phyloP scores from a whole-genome alignment of 495 filamentous ascomycete genomes.

The Annulohypoxylon maeteangense region DNA sequence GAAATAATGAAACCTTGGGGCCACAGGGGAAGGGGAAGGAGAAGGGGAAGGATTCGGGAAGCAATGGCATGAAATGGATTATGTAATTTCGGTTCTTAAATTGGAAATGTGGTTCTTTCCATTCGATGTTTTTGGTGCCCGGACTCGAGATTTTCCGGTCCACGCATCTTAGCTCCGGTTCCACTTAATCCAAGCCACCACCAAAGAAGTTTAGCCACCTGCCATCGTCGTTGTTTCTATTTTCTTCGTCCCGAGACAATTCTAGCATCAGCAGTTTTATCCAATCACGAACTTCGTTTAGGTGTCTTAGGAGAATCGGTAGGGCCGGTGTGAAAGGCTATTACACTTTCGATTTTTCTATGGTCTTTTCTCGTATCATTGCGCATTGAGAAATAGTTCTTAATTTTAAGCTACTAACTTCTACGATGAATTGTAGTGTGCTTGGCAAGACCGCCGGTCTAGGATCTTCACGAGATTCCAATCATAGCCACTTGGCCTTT shows the following conservation, averaged over 20 bases:
- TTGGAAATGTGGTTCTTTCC: background rate
- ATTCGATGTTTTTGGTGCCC: background rate
- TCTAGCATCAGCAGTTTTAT: slow-evolving; percentile 20
- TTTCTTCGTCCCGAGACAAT: slow-evolving; percentile 20
- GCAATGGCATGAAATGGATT: background rate
- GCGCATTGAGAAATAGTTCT: background rate
- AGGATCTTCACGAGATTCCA: slow-evolving; percentile 14
- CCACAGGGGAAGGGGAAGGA: background rate
- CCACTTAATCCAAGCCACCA: background rate
- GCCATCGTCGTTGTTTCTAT: slow-evolving; percentile 27
- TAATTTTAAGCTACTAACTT: background rate
- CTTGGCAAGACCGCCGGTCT: slow-evolving; percentile 17
- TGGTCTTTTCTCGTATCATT: background rate
- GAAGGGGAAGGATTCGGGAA: background rate
- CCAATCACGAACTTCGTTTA: background rate
- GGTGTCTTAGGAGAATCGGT: slow-evolving; percentile 3
- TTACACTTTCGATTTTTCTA: background rate
- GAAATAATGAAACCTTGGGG: background rate
- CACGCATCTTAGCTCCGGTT: background rate
- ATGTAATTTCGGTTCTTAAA: slow-evolving; percentile 9
- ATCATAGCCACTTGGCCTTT: slow-evolving; percentile 22
- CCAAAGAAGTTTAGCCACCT: slow-evolving; percentile 13
- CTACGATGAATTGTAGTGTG: slow-evolving; percentile 6
- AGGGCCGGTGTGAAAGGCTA: slow-evolving; percentile 25
- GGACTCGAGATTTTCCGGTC: slow-evolving; percentile 12